Conservation (phyloP, 139 green algal species). For the Pseudopediastrum boryanum region DNA sequence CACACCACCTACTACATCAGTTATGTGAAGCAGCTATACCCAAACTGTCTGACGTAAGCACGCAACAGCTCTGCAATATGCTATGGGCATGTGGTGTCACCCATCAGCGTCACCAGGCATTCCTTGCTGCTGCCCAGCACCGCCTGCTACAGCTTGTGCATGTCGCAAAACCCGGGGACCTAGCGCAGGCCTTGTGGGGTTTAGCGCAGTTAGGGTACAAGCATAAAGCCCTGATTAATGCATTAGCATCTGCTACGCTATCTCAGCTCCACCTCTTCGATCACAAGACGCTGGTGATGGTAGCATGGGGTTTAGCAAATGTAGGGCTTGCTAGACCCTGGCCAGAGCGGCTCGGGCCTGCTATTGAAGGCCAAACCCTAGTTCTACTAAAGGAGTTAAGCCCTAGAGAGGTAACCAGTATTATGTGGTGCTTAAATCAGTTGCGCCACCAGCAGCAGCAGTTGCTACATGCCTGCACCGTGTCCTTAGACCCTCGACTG, state of each 20-base stretch:
- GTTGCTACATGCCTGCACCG: constrained; percentile 21
- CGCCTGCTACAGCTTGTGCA: constrained; percentile 5
- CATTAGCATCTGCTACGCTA: neutral
- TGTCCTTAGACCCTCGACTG: constrained; percentile 6
- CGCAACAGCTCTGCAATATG: constrained; percentile 38
- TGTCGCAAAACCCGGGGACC: neutral
- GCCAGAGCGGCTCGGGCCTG: neutral
- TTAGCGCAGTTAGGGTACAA: neutral
- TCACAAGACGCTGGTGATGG: constrained; percentile 10
- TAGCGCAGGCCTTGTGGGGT: constrained; percentile 22
- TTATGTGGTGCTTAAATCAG: constrained; percentile 21
- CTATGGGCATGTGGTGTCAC: constrained; percentile 29
- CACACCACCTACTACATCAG: neutral
- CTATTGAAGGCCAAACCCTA: constrained; percentile 12
- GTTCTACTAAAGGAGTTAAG: constrained; percentile 26
- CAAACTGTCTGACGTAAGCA: neutral
- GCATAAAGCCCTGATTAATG: neutral
- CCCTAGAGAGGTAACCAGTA: constrained; percentile 17
- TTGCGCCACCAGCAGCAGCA: constrained; percentile 10
- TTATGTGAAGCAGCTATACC: neutral
- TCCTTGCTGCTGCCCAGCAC: neutral
- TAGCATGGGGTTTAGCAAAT: constrained; percentile 24
- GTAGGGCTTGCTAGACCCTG: neutral
- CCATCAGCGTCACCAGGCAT: neutral
- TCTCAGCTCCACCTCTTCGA: constrained; percentile 26